Conservation (phyloP, 108 stramenopile species). For the Skeletonema costatum region DNA sequence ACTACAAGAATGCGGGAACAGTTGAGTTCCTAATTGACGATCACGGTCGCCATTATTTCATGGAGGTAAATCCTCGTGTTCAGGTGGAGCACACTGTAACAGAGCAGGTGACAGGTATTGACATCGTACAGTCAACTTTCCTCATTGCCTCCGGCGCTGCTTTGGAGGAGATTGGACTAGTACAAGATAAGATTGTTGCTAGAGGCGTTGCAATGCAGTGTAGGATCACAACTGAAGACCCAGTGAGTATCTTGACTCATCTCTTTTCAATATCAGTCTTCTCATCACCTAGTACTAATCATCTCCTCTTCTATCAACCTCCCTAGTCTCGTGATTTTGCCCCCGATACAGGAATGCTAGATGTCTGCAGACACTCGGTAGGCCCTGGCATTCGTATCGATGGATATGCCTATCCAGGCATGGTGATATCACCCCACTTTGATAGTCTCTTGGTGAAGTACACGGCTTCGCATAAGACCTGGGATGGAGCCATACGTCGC, state of each 20-base stretch:
- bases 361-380: slow-evolving; percentile 60
- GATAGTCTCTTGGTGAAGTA: slow-evolving; percentile 82
- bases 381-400: slow-evolving; percentile 76
- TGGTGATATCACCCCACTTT: slow-evolving; percentile 72
- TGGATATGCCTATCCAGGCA: slow-evolving; percentile 50
- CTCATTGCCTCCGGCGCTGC: slow-evolving; percentile 64
- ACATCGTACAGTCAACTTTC: slow-evolving; percentile 71
- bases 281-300: neutral
- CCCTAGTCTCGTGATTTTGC: slow-evolving; percentile 51
- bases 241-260: neutral
- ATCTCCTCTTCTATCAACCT: neutral
- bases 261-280: neutral
- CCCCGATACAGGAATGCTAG: slow-evolving; percentile 66
- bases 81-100: slow-evolving; percentile 92
- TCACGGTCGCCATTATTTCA: slow-evolving; percentile 76
- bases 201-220: slow-evolving; percentile 80
- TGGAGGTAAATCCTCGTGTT: slow-evolving; percentile 84
- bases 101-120: slow-evolving; percentile 78
- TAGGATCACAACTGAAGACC: slow-evolving; percentile 65
- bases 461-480: slow-evolving; percentile 51
- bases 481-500: slow-evolving; percentile 56
- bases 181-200: slow-evolving; percentile 66
- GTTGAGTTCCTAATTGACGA: slow-evolving; percentile 94
- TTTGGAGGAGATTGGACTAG: slow-evolving; percentile 60
- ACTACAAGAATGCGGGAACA: slow-evolving; percentile 86